Conservation (phyloP, 2,329 filamentous ascomycete genomes). For the Botryotinia narcissicola region DNA sequence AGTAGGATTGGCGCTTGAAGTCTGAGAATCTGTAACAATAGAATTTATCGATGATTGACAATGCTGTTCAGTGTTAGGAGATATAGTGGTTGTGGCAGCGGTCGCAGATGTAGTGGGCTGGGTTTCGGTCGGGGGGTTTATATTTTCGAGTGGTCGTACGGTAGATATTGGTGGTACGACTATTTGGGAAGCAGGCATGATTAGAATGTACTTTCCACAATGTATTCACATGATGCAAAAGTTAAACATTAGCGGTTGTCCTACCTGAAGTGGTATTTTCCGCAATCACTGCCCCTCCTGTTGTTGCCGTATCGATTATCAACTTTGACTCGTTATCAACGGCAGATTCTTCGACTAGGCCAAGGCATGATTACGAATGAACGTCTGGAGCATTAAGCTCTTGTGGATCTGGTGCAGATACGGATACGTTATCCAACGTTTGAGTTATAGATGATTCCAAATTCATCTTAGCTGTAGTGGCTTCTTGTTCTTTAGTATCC, state of each 20-base stretch:
- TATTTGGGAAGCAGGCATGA: slow-evolving; percentile 15
- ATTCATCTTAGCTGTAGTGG: slow-evolving; percentile 18
- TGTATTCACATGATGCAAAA: slow-evolving; percentile 14
- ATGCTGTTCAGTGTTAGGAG: slow-evolving; percentile 14
- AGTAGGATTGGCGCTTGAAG: slow-evolving; percentile 18
- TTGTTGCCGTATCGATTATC: slow-evolving; percentile 4
- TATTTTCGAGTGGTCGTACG: slow-evolving; percentile 17
- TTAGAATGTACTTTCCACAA: slow-evolving; percentile 4
- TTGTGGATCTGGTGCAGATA: slow-evolving; percentile 4
- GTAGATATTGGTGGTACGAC: slow-evolving; percentile 16
- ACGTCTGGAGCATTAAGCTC: slow-evolving; percentile 5
- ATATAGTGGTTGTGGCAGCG: slow-evolving; percentile 7
- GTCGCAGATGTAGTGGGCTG: slow-evolving; percentile 18
- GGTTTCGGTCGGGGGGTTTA: slow-evolving; percentile 3
- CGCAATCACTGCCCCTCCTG: background rate
- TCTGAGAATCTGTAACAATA: slow-evolving; percentile 18
- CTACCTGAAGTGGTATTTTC: slow-evolving; percentile 14
- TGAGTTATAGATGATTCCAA: slow-evolving; percentile 21
- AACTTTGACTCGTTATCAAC: slow-evolving; percentile 3
- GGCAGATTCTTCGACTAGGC: background rate
- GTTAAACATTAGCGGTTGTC: background rate
- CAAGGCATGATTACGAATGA: background rate
- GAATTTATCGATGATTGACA: slow-evolving; percentile 18
- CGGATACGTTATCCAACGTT: slow-evolving; percentile 10
- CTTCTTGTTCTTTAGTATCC: slow-evolving; percentile 3